Evolutionary conservation across 768 basidiomycete species (phyloP).

Genomic region (Xerocomus brunneocitrinus): DNA sequence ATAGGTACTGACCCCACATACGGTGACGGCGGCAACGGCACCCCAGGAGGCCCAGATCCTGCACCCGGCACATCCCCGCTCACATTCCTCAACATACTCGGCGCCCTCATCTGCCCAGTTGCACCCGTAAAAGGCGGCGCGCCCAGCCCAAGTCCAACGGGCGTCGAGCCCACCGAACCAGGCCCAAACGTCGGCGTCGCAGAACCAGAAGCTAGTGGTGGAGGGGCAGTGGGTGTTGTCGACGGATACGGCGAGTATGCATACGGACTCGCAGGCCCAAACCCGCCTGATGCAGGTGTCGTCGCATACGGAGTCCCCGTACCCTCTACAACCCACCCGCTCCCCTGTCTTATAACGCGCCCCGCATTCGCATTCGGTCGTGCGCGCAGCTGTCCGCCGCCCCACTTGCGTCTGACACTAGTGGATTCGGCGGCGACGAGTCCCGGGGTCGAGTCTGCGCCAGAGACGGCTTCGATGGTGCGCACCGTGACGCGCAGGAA

Average conservation of each 20-base stretch:
- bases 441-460: conserved; percentile 45
- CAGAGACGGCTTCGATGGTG: conserved; percentile 62
- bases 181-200: conserved; percentile 27
- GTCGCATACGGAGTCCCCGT: conserved; percentile 32
- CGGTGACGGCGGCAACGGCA: conserved; percentile 22
- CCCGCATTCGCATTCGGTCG: conserved; percentile 36
- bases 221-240: neutral
- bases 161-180: conserved; percentile 24
- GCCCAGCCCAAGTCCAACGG: conserved; percentile 29
- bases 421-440: conserved; percentile 64
- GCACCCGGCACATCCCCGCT: conserved; percentile 11
- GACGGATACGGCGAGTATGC: conserved; percentile 32
- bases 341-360: conserved; percentile 52
- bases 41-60: conserved; percentile 2
- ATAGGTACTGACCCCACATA: conserved; percentile 14
- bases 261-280: conserved; percentile 25
- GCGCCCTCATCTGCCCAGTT: neutral
- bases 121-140: conserved; percentile 15
- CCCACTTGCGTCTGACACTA: conserved; percentile 65
- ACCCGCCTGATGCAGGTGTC: conserved; percentile 32
- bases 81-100: conserved; percentile 14
- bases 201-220: conserved; percentile 5
- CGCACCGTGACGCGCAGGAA: conserved; percentile 61
- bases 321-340: conserved; percentile 58
- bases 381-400: conserved; percentile 57